Conservation (phyloP, 1,284 basidiomycete genomes). For the Heterobasidion occidentale region DNA sequence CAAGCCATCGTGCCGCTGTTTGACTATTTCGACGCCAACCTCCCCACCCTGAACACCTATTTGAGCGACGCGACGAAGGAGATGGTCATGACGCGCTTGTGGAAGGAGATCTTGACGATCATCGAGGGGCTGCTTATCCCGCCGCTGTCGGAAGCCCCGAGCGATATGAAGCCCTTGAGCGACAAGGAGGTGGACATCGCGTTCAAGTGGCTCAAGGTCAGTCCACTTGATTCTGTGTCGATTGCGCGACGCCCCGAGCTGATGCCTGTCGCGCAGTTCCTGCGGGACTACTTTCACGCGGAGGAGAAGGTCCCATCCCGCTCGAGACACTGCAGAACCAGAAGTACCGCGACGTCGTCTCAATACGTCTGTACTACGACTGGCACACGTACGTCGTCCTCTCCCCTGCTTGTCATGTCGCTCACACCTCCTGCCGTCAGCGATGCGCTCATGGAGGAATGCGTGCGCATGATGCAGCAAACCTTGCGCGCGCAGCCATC, state of each 20-base stretch:
- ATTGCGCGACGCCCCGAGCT: not conserved
- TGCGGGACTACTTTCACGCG: constrained; percentile 94
- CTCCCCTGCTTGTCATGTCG: constrained; percentile 1
- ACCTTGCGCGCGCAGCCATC: constrained; percentile 66
- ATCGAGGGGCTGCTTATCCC: constrained; percentile 91
- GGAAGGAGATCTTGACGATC: constrained; percentile 92
- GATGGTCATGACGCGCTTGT: constrained; percentile 88
- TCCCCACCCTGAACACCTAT: constrained; percentile 87
- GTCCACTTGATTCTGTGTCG: constrained; percentile 7
- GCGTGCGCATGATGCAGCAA: constrained; percentile 87
- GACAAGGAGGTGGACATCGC: constrained; percentile 98
- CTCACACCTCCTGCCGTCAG: constrained; percentile 28
- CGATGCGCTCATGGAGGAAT: constrained; percentile 92
- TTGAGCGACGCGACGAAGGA: constrained; percentile 83
- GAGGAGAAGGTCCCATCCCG: constrained; percentile 86
- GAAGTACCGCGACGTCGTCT: constrained; percentile 90
- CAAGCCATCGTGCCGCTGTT: constrained; percentile 88
- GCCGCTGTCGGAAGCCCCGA: constrained; percentile 82
- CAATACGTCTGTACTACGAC: constrained; percentile 89
- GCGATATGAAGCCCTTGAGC: constrained; percentile 84
- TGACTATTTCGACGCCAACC: constrained; percentile 94
- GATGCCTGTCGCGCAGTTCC: constrained; percentile 46
- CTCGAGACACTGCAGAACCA: constrained; percentile 89
- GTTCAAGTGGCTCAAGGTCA: constrained; percentile 94
- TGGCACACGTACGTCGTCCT: constrained; percentile 68